Evolutionary conservation across 192 early-diverging fungal genomes (phyloP), one percentile per base, ranked within the genome.

Genomic region (Pilobolus umbonatus): DNA sequence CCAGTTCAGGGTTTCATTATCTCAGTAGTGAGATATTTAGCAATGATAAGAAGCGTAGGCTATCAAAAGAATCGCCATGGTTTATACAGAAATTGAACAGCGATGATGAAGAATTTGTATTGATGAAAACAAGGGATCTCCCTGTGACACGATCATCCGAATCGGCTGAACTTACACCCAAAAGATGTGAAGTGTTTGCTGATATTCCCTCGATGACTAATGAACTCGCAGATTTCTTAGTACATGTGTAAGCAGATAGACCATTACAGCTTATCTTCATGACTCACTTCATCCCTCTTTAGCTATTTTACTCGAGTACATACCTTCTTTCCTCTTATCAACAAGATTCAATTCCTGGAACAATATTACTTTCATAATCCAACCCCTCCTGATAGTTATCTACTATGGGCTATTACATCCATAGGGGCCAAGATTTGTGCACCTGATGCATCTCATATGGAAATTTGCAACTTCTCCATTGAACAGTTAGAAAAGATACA

Each of bases 1-100:
- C 83, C 46, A 85, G 84, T 57, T 85, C 87, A 26, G 89, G 89
- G 17, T 72, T 88, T 58, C 78, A 83, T 46, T 64, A 87, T n/a
- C 72, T 91, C 10, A 47, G 85, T 54, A 30, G 65, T 75, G 43
- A 61, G 53, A n/a, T 73, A 1, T 48, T 80, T 34, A 58, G 51
- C 51, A 70, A 12, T 58, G 71, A 28, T 61, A 65, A 57, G 24
- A 62, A 69, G 2, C 69, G 62, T 43, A 8, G 63, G 57, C 28
- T 72, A 52, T 28, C 61, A 42, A 49, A 70, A 55, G 21, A 72
- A 50, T 55, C 77, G 2, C 59, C 64, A 24, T 75, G 72, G 64
- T 49, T 73, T n/a, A 21, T 71, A 4, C 70, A 75, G 34, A 81
- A 64, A 63, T 75, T 73, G 4, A 68, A 73, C 14, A 53, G 64